Conservation (phyloP, 352 stramenopile species). For the Thraustochytrium sp. region DNA sequence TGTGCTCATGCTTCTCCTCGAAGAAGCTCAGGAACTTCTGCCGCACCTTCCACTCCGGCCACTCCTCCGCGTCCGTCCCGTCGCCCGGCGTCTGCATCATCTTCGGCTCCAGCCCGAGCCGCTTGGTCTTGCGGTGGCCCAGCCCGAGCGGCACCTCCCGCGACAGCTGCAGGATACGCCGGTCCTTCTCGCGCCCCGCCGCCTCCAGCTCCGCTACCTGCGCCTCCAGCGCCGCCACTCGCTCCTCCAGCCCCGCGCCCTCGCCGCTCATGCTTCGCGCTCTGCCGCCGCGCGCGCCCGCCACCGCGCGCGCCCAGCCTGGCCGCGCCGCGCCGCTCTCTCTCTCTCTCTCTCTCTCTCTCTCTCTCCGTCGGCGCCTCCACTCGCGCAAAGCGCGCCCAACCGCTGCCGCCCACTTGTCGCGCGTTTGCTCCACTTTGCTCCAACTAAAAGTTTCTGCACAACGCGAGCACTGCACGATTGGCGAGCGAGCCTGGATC, state of each 20-base stretch:
- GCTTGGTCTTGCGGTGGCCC: neutral
- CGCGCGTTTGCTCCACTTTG: no score
- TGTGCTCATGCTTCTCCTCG: slow-evolving; percentile 78
- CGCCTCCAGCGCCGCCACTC: neutral
- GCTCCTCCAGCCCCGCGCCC: neutral
- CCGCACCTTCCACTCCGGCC: slow-evolving; percentile 89
- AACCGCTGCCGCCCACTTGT: no score
- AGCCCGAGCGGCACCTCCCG: slow-evolving; percentile 3
- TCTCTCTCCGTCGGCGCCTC: neutral
- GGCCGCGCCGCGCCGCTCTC: neutral
- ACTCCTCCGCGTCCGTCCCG: slow-evolving; percentile 55
- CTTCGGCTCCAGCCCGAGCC: neutral
- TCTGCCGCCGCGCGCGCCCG: neutral
- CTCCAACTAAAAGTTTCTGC: no score
- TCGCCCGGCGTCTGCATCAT: neutral
- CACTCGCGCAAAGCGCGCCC: no score
- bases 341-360: neutral
- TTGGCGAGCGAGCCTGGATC: no score
- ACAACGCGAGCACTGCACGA: no score
- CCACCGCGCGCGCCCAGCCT: neutral
- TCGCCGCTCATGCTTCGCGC: neutral
- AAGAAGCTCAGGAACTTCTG: slow-evolving; percentile 97
- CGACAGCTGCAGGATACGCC: neutral
- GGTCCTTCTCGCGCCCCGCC: neutral
- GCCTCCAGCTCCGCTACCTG: neutral